Evolutionary conservation across 306 rosid genomes (phyloP).

Genomic region (Lotus japonicus): DNA sequence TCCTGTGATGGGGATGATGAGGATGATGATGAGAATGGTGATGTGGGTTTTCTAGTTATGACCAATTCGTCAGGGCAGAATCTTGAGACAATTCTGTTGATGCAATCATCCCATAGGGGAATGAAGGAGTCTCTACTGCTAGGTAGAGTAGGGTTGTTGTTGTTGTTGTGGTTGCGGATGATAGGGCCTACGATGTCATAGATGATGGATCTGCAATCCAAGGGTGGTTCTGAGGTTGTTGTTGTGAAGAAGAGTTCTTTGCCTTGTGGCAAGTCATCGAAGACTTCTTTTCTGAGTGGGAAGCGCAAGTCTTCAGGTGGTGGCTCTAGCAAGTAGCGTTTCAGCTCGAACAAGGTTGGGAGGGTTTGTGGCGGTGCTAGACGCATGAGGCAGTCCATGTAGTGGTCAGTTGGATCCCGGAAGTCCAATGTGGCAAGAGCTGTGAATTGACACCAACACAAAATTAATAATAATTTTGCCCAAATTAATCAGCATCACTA

Average conservation of each 20-base stretch:
- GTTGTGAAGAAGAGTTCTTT: constrained; percentile 65
- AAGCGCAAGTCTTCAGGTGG: constrained; percentile 73
- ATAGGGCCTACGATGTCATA: constrained; percentile 62
- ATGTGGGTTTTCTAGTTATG: constrained; percentile 41
- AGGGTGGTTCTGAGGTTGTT: constrained; percentile 27
- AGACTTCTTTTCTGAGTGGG: constrained; percentile 69
- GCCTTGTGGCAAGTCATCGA: constrained; percentile 65
- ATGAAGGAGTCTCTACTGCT: constrained; percentile 61
- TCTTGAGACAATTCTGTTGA: constrained; percentile 52
- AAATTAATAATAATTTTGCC: no score
- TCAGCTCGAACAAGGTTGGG: constrained; percentile 60
- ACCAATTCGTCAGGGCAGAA: constrained; percentile 52
- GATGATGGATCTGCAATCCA: constrained; percentile 58
- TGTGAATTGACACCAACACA: constrained; percentile 21
- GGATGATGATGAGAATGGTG: not conserved
- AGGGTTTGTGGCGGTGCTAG: constrained; percentile 49
- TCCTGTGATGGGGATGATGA: not conserved
- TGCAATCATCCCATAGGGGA: constrained; percentile 85
- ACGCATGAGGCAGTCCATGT: constrained; percentile 53
- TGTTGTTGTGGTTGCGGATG: constrained; percentile 24
- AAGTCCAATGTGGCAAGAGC: constrained; percentile 53
- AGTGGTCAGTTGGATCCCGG: constrained; percentile 79
- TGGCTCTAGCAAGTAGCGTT: constrained; percentile 65
- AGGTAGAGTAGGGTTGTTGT: constrained; percentile 29
- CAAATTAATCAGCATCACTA: not conserved